These are phyloP conservation scores for Bolboschoenoplectus hybrid DNA, from an alignment of 202 grass and related monocot genomes.

Conservation along the genomic window DNA sequence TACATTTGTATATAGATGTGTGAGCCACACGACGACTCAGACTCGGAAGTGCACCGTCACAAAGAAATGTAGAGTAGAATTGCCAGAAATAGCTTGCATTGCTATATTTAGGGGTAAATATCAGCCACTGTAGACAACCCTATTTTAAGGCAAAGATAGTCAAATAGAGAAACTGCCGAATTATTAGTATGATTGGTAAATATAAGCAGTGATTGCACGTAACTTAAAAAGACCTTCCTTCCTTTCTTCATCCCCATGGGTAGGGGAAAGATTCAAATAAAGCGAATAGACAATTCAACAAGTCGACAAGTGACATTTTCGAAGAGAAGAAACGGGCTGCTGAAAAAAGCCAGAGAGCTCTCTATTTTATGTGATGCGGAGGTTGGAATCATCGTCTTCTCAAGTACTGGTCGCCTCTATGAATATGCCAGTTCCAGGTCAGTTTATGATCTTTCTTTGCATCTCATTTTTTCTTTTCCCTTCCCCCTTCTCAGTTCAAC, in stretches of 20 bases:
- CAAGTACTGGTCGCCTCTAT: conserved; percentile 41
- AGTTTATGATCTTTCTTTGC: not conserved
- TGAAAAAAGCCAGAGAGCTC: conserved; percentile 42
- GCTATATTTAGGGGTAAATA: too few species aligned
- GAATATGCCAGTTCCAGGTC: conserved; percentile 35
- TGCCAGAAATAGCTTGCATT: too few species aligned
- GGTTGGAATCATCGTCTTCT: conserved; percentile 43
- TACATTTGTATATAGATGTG: too few species aligned
- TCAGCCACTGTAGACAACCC: too few species aligned
- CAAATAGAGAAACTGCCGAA: not conserved
- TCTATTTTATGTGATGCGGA: conserved; percentile 42
- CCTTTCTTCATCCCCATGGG: not conserved
- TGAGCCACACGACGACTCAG: too few species aligned
- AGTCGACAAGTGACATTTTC: conserved; percentile 46
- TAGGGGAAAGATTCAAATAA: conserved; percentile 46
- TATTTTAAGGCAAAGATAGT: not conserved
- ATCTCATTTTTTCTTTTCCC: too few species aligned
- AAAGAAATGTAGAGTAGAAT: too few species aligned
- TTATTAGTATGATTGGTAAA: too few species aligned
- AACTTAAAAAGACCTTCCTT: not conserved
- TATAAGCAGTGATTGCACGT: not conserved
- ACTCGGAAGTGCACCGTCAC: too few species aligned
- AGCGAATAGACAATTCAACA: conserved; percentile 46
- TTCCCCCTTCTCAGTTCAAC: too few species aligned
- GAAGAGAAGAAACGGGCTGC: conserved; percentile 38